Evolutionary conservation across 306 rosid genomes (phyloP), one percentile per base, ranked within the genome.

Genomic region (Lithocarpus polystachyus): DNA sequence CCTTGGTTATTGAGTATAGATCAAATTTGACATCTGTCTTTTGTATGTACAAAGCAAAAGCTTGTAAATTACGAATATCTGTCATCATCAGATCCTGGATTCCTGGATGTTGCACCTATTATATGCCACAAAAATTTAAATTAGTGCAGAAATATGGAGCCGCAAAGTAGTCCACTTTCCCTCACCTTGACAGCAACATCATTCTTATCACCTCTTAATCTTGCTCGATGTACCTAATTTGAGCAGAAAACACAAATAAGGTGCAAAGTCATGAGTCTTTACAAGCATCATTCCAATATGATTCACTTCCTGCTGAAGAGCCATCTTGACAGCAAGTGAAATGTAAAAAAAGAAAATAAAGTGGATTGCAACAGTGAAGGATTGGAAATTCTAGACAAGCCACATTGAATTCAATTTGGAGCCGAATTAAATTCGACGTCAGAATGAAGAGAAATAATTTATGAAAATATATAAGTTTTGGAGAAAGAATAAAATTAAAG

Each of bases 91-190:
- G 86, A 72, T 95, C 94, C 88, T 95, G 97, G 74, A 91, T 82
- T 91, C 99, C 98, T 43, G 98, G 99, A 89, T 95, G 99, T 80
- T 95, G 99, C 80, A 95, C 99, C 99, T 95, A 81, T 76, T 53
- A 82, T 68, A 69, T 40, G 76, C 69, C 79, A 84, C 51, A 75
- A 73, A 55, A 89, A 56, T 69, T 78, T 79, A 84, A 82, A 81
- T 67, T 56, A 75, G 71, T 52, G 52, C 74, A 81, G 51, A 51
- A 73, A 18, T 74, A 75, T 78, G 73, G 73, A 31, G 37, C 72
- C 68, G 71, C 11, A 29, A 76, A 78, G 51, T 33, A 81, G 55
- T 55, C 64, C 28, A 52, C 61, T 31, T 61, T 80, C 81, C 76
- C 86, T 85, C 74, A 95, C 99, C 99, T 95, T 93, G 85, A 95